Percentiles rank a stretch among this genome's conserved stretches.
Conservation (phyloP, 1,284 basidiomycete species). For the Cutaneotrichosporon sp. region DNA sequence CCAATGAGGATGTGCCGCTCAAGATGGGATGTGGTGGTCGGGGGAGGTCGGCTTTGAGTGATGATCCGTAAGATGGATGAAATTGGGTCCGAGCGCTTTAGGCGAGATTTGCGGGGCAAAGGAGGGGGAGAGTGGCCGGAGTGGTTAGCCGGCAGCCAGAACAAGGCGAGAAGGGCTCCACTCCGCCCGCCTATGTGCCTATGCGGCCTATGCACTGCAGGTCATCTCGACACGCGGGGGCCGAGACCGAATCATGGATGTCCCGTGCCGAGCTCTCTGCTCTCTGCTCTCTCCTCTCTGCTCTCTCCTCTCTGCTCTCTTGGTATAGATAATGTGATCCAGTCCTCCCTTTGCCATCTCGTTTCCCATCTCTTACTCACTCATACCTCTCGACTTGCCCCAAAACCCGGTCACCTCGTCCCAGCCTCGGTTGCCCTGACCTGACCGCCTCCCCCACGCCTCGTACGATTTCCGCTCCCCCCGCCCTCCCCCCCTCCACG, state of each 20-base stretch:
- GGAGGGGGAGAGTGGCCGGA: no score
- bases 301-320: no score
- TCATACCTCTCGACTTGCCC: no score
- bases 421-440: neutral
- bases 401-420: neutral
- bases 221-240: no score
- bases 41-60: conserved; percentile 11
- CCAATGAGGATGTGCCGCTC: neutral
- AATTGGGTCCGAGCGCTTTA: conserved; percentile 1
- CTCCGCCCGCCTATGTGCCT: neutral
- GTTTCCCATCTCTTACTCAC: neutral
- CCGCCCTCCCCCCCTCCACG: neutral
- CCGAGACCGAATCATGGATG: neutral
- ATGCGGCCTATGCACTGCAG: no score
- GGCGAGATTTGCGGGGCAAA: neutral
- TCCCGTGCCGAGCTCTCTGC: neutral
- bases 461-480: conserved; percentile 9
- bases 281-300: no score
- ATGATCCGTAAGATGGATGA: neutral
- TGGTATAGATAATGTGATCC: no score
- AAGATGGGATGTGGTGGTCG: neutral
- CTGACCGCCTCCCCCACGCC: conserved; percentile 3
- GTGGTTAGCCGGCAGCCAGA: neutral
- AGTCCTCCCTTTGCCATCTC: neutral
- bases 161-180: neutral